Evolutionary conservation across 768 basidiomycete species (phyloP).

Genomic region (Daedaleopsis sinensis): DNA sequence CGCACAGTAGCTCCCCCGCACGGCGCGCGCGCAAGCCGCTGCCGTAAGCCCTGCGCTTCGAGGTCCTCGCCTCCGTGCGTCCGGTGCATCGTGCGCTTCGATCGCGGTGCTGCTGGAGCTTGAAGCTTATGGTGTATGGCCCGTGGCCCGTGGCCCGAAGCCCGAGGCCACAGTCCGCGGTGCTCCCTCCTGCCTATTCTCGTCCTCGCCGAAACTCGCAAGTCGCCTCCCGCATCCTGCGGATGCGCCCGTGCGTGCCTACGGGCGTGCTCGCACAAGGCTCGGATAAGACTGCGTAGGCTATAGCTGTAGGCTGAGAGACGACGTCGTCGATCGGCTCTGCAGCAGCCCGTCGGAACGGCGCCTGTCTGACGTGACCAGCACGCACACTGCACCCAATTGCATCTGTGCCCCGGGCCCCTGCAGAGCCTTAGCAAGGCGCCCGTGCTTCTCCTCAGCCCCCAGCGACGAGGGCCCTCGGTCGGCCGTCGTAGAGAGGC

Average conservation of each 20-base stretch:
- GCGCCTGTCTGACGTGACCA: too few species aligned
- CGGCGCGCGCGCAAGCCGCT: not conserved
- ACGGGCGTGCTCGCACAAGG: not conserved
- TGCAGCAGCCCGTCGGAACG: too few species aligned
- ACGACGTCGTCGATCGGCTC: too few species aligned
- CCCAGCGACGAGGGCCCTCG: not conserved
- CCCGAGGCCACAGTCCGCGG: not conserved
- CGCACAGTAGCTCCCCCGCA: not conserved
- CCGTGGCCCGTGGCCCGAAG: not conserved
- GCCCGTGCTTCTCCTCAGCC: too few species aligned
- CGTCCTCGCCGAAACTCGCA: not conserved
- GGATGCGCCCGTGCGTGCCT: not conserved
- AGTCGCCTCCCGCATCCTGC: not conserved
- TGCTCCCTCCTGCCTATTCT: not conserved
- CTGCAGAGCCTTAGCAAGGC: too few species aligned
- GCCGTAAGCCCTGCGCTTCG: not conserved
- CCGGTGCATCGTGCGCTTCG: not conserved
- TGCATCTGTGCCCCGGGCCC: too few species aligned
- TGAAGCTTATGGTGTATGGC: conserved; percentile 1
- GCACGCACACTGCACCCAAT: too few species aligned
- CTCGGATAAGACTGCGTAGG: not conserved
- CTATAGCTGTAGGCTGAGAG: too few species aligned
- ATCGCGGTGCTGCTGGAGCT: not conserved
- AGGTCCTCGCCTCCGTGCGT: not conserved
- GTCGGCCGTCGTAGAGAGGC: not conserved